phyloP scores from a whole-genome alignment of 1,284 basidiomycete species.

The Thelephora terrestris region DNA sequence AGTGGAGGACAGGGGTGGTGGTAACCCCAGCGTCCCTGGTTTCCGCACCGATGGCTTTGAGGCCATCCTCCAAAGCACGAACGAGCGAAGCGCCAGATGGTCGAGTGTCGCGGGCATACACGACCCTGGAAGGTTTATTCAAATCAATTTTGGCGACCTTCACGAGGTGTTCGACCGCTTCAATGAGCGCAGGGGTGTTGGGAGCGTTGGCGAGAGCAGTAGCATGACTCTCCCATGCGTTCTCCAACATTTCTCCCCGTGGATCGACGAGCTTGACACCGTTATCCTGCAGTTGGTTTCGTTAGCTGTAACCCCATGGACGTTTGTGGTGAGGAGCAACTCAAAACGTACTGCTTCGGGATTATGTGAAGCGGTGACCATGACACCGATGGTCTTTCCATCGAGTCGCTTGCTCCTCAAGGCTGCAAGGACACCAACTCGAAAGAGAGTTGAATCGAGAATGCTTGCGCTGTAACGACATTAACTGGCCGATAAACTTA shows the following conservation, averaged over 20 bases:
- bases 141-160: slow-evolving; percentile 69
- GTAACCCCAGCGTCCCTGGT: slow-evolving; percentile 73
- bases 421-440: slow-evolving; percentile 85
- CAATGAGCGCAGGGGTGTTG: slow-evolving; percentile 64
- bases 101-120: slow-evolving; percentile 91
- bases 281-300: slow-evolving; percentile 65
- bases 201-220: slow-evolving; percentile 84
- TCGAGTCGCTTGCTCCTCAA: slow-evolving; percentile 85
- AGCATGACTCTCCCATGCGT: slow-evolving; percentile 88
- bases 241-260: slow-evolving; percentile 97
- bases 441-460: slow-evolving; percentile 90
- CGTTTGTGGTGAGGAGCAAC: slow-evolving; percentile 1
- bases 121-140: slow-evolving; percentile 67
- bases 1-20: slow-evolving; percentile 94
- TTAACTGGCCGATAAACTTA: not conserved
- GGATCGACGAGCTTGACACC: slow-evolving; percentile 98
- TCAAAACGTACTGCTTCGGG: slow-evolving; percentile 68
- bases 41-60: slow-evolving; percentile 60
- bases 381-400: slow-evolving; percentile 90
- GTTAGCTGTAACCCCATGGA: slow-evolving; percentile 1
- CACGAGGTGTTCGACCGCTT: slow-evolving; percentile 57
- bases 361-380: slow-evolving; percentile 99
- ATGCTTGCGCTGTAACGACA: slow-evolving; percentile 48
- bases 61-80: slow-evolving; percentile 74
- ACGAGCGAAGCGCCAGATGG: slow-evolving; percentile 84